Evolutionary conservation across 306 rosid species (phyloP), one percentile per base, ranked within the genome.

Genomic region (Gastrolobium bilobum): DNA sequence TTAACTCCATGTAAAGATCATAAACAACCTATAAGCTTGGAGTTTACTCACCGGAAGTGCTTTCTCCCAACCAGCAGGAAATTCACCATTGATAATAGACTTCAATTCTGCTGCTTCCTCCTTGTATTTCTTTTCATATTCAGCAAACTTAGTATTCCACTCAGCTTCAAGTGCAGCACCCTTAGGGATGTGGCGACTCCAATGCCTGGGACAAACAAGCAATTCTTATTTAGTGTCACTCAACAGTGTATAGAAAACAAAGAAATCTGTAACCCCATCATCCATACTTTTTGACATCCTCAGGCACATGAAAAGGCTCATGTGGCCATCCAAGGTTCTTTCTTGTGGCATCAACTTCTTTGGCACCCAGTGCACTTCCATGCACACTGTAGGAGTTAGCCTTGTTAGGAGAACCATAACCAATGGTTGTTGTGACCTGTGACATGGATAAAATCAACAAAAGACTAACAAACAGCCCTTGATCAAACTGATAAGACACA

Each of bases 331-430:
- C 98, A 68, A 96, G 94, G 87, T 90, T 93, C 88, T 87, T 46
- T 82, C 99, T 93, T 3, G 99, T 96, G 33, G 99, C 99, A 74
- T 93, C 99, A 26, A 96, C 99, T 91, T 96, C 99, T 85, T 96
- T 96, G 82, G 98, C 90, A 80, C 99, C 99, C 42, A 96, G 77
- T 73, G 99, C 99, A 82, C 97, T 92, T 79, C 99, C 99, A 40
- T 96, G 99, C 44, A 89, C 99, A 84, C 98, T 93, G 86, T 96
- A 96, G 68, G 98, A 90, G 86, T 96, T 96, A 13, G 99, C 88
- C 88, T 96, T 96, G 84, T 96, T 96, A 38, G 99, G 99, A 87
- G 99, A 96, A 68, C 99, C 99, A 86, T 14, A 96, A 76, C 99
- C 99, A 79, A 96, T 96, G 54, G 98, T 96, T 54, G 99, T 96